Base-by-base conservation (phyloP, 1,284 basidiomycete species). In the Malassezia pachydermatis region DNA sequence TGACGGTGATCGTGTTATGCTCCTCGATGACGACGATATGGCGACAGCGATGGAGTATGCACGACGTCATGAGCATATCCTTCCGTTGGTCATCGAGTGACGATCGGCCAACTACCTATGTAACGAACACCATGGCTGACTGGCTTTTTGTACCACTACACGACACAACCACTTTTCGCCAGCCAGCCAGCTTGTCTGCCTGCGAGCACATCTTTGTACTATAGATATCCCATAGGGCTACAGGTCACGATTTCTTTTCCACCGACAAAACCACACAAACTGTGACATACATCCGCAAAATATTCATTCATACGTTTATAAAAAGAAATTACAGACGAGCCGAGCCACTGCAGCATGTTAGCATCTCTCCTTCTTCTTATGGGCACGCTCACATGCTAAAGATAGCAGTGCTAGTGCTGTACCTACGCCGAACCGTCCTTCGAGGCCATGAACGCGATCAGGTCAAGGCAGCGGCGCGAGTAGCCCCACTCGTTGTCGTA, bases 401-500 rank as follows among this genome's bases (percentile, higher is more conserved):
- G n/a, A n/a, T n/a, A n/a, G n/a, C n/a, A n/a, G n/a, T n/a, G n/a
- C n/a, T n/a, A n/a, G n/a, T 33, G 34, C 34, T 36, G 9, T 58
- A 61, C 66, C 58, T 63, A 67, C 65, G 65, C 62, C 41, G 57
- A 49, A 27, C 51, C 51, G 57, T 63, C 62, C 62, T 63, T 80
- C 76, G 80, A 78, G 58, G 90, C 87, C 63, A 82, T 83, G 77
- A 77, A 87, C 61, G 81, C 77, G 72, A 95, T 77, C 57, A 96
- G 80, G 76, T 96, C 92, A 74, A 84, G 83, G 55, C 95, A 89
- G 73, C 92, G 84, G 74, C 79, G 82, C 48, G 88, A 94, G 84
- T 96, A 96, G 43, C 88, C 87, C 84, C 84, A 89, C 77, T 89
- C 86, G 75, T 88, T 88, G 68, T 72, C 74, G 68, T 67, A 76